Evolutionary conservation across 257 asterid species (phyloP).

Genomic region (Solanum medicagineum): DNA sequence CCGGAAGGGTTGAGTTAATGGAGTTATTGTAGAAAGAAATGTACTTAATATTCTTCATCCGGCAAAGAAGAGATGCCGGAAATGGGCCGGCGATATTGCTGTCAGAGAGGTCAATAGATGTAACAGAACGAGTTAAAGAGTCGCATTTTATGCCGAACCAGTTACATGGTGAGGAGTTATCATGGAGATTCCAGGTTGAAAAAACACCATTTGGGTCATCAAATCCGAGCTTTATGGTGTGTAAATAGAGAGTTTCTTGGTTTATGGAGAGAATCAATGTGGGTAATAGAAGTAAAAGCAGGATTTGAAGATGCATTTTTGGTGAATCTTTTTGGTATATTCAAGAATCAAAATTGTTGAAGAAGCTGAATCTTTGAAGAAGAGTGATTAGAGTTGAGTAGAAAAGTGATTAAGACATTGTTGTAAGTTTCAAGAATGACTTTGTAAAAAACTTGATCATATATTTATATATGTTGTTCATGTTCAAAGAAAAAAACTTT

Average conservation of each 20-base stretch:
- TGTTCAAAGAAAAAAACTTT: neutral
- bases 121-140: conserved; percentile 28
- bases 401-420: neutral
- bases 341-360: neutral
- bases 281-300: conserved; percentile 9
- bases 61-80: conserved; percentile 58
- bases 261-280: conserved; percentile 29
- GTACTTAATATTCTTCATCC: conserved; percentile 14
- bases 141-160: conserved; percentile 80
- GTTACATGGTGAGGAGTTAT: conserved; percentile 37
- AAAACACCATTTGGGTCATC: conserved; percentile 67
- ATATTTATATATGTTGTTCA: neutral
- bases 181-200: conserved; percentile 53
- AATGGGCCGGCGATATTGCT: conserved; percentile 79
- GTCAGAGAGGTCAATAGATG: conserved; percentile 61
- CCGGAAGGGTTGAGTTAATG: conserved; percentile 46
- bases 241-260: conserved; percentile 56
- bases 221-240: conserved; percentile 42
- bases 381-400: neutral
- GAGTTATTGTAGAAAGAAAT: conserved; percentile 67
- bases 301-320: conserved; percentile 7
- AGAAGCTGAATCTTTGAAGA: neutral
- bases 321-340: neutral
- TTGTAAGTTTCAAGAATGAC: neutral
- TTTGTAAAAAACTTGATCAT: neutral